Evolutionary conservation across 331 rosid genomes (phyloP), one percentile per base, ranked within the genome.

Genomic region (Stylosanthes scabra): DNA sequence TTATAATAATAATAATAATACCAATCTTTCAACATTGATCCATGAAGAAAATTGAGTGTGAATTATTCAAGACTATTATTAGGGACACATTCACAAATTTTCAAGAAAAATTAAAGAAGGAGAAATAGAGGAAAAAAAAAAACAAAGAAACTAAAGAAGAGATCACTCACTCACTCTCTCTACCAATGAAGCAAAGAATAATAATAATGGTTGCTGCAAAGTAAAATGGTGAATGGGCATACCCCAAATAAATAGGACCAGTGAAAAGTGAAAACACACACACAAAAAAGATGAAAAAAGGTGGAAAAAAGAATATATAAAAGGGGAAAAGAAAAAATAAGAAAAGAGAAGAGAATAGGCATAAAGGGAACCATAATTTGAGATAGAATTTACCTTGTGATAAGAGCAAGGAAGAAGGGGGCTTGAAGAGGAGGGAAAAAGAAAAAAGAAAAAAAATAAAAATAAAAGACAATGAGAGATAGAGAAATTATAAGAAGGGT

Each of bases 361-460:
- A 52, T 9, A 45, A 41, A 45, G 39, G 16, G 16, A 25, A 63
- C 81, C 87, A 81, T 82, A 66, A 67, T 74, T n/a, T n/a, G n/a
- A n/a, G n/a, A n/a, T n/a, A n/a, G n/a, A n/a, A n/a, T n/a, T 34
- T 89, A 88, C 94, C 97, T 88, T 88, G 94, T 66, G 78, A 89
- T 77, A 62, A 71, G 92, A 88, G 96, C 78, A 89, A 88, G 84
- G 96, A 75, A 88, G 90, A 88, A 34, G 39, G 96, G 80, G 77
- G 89, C 86, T 20, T 20, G 25, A 20, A 20, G n/a, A n/a, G n/a
- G 76, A 47, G 74, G 72, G 56, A 58, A 70, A 71, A 55, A 39
- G 13, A n/a, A n/a, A n/a, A 50, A 47, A 45, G 25, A 59, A 41
- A 29, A 47, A 54, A 29, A 28, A 11, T 56, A 4, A 54, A 28